Percentiles rank a stretch among this genome's conserved stretches.
These are phyloP conservation scores for Trametes punicea DNA, from an alignment of 768 basidiomycete species.

Conservation along the genomic window DNA sequence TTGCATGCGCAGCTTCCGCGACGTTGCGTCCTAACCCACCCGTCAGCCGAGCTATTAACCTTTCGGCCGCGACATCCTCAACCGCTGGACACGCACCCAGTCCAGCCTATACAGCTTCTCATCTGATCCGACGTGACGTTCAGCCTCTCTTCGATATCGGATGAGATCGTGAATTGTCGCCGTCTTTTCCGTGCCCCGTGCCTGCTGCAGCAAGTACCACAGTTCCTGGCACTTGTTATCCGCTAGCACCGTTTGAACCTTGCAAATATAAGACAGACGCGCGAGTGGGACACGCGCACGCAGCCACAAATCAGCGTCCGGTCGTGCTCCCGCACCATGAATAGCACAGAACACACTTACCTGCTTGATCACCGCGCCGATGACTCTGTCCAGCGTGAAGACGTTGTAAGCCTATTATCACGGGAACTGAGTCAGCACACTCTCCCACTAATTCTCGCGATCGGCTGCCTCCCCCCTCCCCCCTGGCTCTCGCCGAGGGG, in stretches of 20 bases:
- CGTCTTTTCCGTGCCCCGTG: constrained; percentile 46
- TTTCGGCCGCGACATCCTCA: not conserved
- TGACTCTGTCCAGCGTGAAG: constrained; percentile 92
- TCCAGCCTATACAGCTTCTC: constrained; percentile 76
- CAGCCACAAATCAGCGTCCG: constrained; percentile 3
- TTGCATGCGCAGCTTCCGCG: constrained; percentile 56
- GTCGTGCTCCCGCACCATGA: not conserved
- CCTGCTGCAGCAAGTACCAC: constrained; percentile 68
- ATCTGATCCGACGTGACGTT: constrained; percentile 68
- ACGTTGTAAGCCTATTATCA: constrained; percentile 73
- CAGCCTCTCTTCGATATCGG: constrained; percentile 77
- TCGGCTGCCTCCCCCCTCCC: not conserved
- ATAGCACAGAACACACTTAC: constrained; percentile 39
- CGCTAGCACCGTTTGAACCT: constrained; percentile 84
- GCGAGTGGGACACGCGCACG: not conserved
- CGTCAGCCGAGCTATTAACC: constrained; percentile 3
- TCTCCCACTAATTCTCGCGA: not conserved
- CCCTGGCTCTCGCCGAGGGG: not conserved
- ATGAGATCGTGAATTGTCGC: constrained; percentile 65
- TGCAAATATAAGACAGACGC: constrained; percentile 11
- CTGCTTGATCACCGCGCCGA: constrained; percentile 89
- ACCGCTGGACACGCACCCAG: constrained; percentile 54
- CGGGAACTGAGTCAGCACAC: constrained; percentile 28
- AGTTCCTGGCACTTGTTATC: constrained; percentile 88
- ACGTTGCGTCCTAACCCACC: constrained; percentile 45